Percentiles rank a stretch among this genome's conserved stretches.
Conservation (phyloP, 176 grass and related monocot species). For the Thalia dealbata region DNA sequence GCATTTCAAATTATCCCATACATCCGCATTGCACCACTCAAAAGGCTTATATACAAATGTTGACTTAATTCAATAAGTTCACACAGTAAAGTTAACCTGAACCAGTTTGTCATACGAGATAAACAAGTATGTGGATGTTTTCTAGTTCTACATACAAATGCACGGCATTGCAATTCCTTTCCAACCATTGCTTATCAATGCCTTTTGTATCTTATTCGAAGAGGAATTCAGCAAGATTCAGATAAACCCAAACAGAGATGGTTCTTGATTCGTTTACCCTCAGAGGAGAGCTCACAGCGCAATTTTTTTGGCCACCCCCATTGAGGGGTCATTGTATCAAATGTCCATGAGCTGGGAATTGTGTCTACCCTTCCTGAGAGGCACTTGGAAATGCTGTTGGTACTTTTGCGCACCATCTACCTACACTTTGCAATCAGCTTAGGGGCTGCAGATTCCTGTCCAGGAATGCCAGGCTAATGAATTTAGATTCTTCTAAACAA, state of each 20-base stretch:
- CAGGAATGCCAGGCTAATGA: background rate
- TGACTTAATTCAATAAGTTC: too few species aligned
- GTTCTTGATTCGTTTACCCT: background rate
- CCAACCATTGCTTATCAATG: background rate
- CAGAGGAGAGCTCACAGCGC: background rate
- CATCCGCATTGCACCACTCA: too few species aligned
- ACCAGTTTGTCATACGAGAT: too few species aligned
- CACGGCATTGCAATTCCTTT: too few species aligned
- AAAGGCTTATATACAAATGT: too few species aligned
- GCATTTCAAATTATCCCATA: too few species aligned
- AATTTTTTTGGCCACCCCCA: conserved; percentile 2
- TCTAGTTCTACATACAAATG: too few species aligned
- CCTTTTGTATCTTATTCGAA: background rate
- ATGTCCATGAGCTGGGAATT: background rate
- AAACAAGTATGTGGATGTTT: too few species aligned
- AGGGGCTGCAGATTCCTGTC: background rate
- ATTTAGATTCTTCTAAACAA: background rate
- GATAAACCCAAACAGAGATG: background rate
- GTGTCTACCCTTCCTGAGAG: background rate
- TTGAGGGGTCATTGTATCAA: background rate
- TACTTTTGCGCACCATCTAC: background rate
- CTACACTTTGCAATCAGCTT: background rate
- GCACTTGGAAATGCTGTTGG: background rate
- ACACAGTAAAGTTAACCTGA: too few species aligned
- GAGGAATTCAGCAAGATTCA: background rate